Evolutionary conservation across 73 alveolate genomes (phyloP).

Genomic region (Paramecium octaurelia): DNA sequence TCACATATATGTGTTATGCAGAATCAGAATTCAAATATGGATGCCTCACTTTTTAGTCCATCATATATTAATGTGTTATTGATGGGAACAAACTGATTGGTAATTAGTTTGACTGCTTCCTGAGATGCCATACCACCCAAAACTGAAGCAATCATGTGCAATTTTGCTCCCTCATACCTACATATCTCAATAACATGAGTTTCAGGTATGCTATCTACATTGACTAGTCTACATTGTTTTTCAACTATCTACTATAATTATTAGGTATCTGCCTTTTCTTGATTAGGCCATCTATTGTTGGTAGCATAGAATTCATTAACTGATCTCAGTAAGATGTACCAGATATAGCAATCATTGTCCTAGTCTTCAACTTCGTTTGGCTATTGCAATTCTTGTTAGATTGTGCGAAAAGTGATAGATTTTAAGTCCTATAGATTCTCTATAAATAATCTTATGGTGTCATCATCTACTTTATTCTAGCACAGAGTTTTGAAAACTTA

Average conservation of each 20-base stretch:
- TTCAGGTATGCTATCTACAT: not conserved
- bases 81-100: conserved; percentile 88
- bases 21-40: conserved; percentile 75
- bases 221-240: not conserved
- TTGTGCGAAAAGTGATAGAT: conserved; percentile 28
- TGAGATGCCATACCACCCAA: conserved; percentile 95
- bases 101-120: conserved; percentile 94
- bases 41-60: conserved; percentile 81
- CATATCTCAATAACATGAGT: conserved; percentile 73
- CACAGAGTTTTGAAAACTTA: not conserved
- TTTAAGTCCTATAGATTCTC: conserved; percentile 60
- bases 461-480: conserved; percentile 16
- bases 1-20: not conserved
- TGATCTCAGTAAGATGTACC: conserved; percentile 90
- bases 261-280: conserved; percentile 59
- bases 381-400: conserved; percentile 66
- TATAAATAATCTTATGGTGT: conserved; percentile 51
- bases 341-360: conserved; percentile 75
- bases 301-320: conserved; percentile 75
- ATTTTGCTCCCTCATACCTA: conserved; percentile 82
- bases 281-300: conserved; percentile 77
- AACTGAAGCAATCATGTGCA: conserved; percentile 88
- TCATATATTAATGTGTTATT: conserved; percentile 91
- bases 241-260: not conserved
- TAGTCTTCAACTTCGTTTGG: conserved; percentile 71